Percentiles rank a stretch among this genome's conserved stretches.
These are phyloP conservation scores for Cryptococcus deneoformans DNA, from an alignment of 1,284 basidiomycete genomes.

Conservation along the genomic window DNA sequence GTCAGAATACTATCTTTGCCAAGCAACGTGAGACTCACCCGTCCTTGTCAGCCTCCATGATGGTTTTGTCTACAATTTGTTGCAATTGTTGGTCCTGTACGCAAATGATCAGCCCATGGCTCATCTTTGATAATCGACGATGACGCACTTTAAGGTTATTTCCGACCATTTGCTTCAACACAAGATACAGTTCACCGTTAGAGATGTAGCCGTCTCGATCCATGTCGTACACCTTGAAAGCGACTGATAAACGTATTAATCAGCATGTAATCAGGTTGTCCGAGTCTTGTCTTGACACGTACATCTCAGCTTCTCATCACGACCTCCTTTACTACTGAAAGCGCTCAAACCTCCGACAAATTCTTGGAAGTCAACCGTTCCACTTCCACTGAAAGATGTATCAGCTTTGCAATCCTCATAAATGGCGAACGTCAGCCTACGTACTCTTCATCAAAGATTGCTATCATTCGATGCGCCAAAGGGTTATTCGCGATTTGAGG, in stretches of 20 bases:
- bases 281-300: slow-evolving; percentile 70
- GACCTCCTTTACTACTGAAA: slow-evolving; percentile 91
- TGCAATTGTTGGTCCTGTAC: slow-evolving; percentile 92
- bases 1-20: slow-evolving; percentile 2
- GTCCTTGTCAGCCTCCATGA: slow-evolving; percentile 99
- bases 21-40: slow-evolving; percentile 50
- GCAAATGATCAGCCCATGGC: not conserved
- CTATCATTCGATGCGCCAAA: slow-evolving; percentile 94
- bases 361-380: slow-evolving; percentile 98
- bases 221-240: slow-evolving; percentile 99
- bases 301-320: slow-evolving; percentile 97
- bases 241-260: slow-evolving; percentile 57
- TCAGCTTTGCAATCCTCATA: not conserved
- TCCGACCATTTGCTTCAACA: slow-evolving; percentile 99
- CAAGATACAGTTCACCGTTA: slow-evolving; percentile 98
- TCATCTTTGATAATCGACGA: not conserved
- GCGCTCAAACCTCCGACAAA: slow-evolving; percentile 97
- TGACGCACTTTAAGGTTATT: slow-evolving; percentile 85
- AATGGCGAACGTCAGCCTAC: slow-evolving; percentile 40
- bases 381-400: slow-evolving; percentile 68
- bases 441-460: slow-evolving; percentile 98
- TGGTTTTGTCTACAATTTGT: slow-evolving; percentile 99
- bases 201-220: slow-evolving; percentile 96
- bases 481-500: slow-evolving; percentile 99
- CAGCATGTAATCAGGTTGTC: no score